These are phyloP conservation scores for Cicer pinnatifidum DNA, from an alignment of 306 rosid genomes.

Conservation along the genomic window DNA sequence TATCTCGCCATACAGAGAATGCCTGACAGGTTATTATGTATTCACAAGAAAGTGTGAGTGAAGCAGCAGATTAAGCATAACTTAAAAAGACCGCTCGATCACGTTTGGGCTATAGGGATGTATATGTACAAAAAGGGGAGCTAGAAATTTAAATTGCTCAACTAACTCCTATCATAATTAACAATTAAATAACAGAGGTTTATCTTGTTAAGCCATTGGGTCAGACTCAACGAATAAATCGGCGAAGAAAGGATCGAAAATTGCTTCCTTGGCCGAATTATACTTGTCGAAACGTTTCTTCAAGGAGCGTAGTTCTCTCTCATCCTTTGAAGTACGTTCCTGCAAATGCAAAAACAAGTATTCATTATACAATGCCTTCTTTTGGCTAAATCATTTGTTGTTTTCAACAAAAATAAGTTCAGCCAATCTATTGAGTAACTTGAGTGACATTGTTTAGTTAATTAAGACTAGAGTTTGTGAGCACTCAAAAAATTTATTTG, in stretches of 20 bases:
- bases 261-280: constrained; percentile 82
- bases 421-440: not conserved
- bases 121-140: constrained; percentile 7
- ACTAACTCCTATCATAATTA: not conserved
- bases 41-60: not conserved
- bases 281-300: constrained; percentile 83
- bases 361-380: constrained; percentile 20
- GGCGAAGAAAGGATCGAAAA: constrained; percentile 69
- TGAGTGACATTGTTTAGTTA: not conserved
- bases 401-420: constrained; percentile 2
- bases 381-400: not conserved
- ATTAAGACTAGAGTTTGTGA: not conserved
- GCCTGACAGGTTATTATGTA: too few species aligned
- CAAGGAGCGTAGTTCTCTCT: constrained; percentile 85
- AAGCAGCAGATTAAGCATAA: not conserved
- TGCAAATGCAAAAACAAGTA: constrained; percentile 49
- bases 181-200: not conserved
- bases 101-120: not conserved
- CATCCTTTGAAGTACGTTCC: constrained; percentile 79
- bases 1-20: too few species aligned
- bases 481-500: not conserved
- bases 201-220: constrained; percentile 30
- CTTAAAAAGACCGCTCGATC: not conserved
- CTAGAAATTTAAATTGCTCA: not conserved
- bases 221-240: constrained; percentile 55